Base-by-base conservation (phyloP, 192 early-diverging fungal genomes). In the Podila horticola region DNA sequence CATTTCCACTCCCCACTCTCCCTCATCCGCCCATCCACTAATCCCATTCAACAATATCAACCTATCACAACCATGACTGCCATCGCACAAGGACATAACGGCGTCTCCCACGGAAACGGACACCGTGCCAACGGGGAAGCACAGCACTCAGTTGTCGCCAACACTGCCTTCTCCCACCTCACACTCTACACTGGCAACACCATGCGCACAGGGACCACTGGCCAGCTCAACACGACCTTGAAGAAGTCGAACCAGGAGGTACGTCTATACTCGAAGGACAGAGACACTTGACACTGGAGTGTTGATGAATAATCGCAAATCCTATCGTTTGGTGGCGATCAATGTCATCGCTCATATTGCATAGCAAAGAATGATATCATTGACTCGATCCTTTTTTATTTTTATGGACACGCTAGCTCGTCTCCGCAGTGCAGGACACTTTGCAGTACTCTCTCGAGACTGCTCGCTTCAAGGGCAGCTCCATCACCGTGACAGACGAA, bases 191-290 rank as follows among this genome's bases (percentile, higher is more conserved):
- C 87, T 22, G 87, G 87, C 29, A 86, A 88, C 66, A 83, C 83
- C 15, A 85, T 88, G 83, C 83, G 83, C 19, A 86, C 84, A 5
- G 79, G 85, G 19, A 75, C 83, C 5, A 77, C 75, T 7, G 73
- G 74, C 26, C 77, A 81, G 34, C 58, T 82, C 29, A 84, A 84
- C 36, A 74, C 74, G 5, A 64, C 51, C 20, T 62, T 67, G 17
- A 85, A 82, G 36, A 86, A 84, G 69, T 84, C 87, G 4, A 88
- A 88, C 55, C 77, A 72, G 57, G 87, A 88, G 84, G 87, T 88
- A 79, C 15, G 15, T 45, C 41, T 45, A 7, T 17, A 15, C 41
- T 45, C 34, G 11, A 36, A 36, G 34, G 34, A 36, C 8, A 36
- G 34, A 36, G 11, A 1, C 34, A n/a, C 19, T 52, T 10, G 4